Percentiles rank a stretch among this genome's conserved stretches.
phyloP scores from a whole-genome alignment of 129 eudicot species.

The Tagetes erecta region DNA sequence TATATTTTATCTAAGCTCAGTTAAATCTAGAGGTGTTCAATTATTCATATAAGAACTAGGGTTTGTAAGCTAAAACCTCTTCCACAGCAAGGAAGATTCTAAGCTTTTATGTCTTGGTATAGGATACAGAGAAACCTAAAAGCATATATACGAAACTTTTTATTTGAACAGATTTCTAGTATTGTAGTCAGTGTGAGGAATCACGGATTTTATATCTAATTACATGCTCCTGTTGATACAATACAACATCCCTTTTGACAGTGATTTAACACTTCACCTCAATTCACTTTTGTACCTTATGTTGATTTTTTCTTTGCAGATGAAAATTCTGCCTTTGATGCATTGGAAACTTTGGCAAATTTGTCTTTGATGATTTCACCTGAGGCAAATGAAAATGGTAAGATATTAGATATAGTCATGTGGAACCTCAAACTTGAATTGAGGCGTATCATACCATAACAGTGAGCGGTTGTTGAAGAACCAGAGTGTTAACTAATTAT shows the following conservation, averaged over 20 bases:
- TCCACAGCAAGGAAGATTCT: neutral
- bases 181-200: conserved; percentile 11
- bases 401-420: conserved; percentile 33
- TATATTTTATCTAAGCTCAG: neutral
- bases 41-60: neutral
- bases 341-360: conserved; percentile 89
- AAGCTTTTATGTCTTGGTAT: neutral
- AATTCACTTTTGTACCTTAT: conserved; percentile 15
- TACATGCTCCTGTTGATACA: conserved; percentile 6
- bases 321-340: conserved; percentile 74
- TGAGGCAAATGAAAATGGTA: conserved; percentile 64
- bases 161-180: neutral
- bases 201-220: conserved; percentile 1
- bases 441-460: neutral
- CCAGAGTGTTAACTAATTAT: neutral
- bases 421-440: conserved; percentile 13
- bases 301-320: conserved; percentile 45
- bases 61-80: neutral
- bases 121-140: conserved; percentile 2
- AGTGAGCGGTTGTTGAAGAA: neutral
- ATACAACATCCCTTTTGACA: conserved; percentile 15
- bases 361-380: conserved; percentile 82
- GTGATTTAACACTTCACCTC: neutral
- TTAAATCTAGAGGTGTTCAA: neutral
- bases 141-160: neutral